Conservation (phyloP, 192 early-diverging fungal genomes). For the Haplosporangium gracile region DNA sequence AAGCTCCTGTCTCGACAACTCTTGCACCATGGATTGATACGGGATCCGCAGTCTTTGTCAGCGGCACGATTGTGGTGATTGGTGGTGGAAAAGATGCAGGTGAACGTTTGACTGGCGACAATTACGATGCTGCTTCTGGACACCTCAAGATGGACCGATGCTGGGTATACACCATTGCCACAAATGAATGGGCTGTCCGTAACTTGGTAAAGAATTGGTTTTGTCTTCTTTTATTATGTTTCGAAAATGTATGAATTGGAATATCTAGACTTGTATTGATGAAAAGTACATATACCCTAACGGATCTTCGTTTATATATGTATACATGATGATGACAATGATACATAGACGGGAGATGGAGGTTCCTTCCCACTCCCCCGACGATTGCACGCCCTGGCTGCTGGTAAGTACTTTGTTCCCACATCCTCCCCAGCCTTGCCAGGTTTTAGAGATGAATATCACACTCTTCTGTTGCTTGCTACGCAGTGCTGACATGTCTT, state of each 20-base stretch:
- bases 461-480: background rate
- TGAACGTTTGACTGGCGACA: constrained; percentile 10
- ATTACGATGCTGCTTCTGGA: constrained; percentile 28
- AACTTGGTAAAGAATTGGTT: constrained; percentile 23
- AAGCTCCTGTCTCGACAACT: background rate
- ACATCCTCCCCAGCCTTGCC: background rate
- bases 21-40: constrained; percentile 38
- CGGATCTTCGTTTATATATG: background rate
- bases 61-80: constrained; percentile 41
- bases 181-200: constrained; percentile 24
- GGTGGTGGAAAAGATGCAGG: constrained; percentile 35
- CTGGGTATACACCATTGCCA: constrained; percentile 37
- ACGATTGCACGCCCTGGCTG: constrained; percentile 22
- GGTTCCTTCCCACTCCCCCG: constrained; percentile 30
- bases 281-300: background rate
- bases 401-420: constrained; percentile 12
- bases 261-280: background rate
- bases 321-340: background rate
- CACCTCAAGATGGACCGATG: constrained; percentile 44
- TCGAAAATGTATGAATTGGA: background rate
- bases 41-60: constrained; percentile 26
- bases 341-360: constrained; percentile 8
- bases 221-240: background rate
- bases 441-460: background rate
- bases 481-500: background rate